A percentile compares a stretch with the other conserved stretches of the same genome.
phyloP scores from a whole-genome alignment of 2,329 filamentous ascomycete species.

The Neonectria coccinea region DNA sequence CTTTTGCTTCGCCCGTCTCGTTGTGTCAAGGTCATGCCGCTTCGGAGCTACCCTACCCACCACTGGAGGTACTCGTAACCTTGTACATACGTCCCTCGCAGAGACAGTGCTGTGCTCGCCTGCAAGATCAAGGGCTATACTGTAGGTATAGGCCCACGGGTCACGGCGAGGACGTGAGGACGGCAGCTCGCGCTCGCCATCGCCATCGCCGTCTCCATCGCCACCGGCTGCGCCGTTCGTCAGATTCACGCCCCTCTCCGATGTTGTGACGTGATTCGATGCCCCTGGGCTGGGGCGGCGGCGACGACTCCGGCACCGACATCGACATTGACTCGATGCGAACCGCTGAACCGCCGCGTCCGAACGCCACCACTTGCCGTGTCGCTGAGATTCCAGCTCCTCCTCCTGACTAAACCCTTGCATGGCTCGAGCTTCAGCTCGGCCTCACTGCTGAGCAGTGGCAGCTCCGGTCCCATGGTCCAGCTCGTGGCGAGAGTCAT shows the following conservation, averaged over 20 bases:
- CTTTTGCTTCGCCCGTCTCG: constrained; percentile 27
- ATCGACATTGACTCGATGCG: constrained; percentile 33
- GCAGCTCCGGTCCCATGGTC: constrained; percentile 40
- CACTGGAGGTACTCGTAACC: constrained; percentile 9
- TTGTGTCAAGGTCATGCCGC: constrained; percentile 22
- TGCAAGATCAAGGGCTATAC: constrained; percentile 14
- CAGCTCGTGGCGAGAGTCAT: constrained; percentile 45
- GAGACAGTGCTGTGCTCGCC: constrained; percentile 16
- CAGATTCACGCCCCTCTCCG: constrained; percentile 19
- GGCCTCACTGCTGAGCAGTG: constrained; percentile 23
- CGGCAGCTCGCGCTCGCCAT: not conserved
- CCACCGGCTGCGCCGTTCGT: constrained; percentile 21
- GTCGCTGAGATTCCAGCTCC: constrained; percentile 36
- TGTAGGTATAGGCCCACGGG: not conserved
- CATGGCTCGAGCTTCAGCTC: constrained; percentile 38
- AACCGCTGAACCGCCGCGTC: constrained; percentile 36
- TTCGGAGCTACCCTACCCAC: constrained; percentile 19
- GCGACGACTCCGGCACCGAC: constrained; percentile 34
- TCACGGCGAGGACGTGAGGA: not conserved
- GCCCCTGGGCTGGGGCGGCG: constrained; percentile 10
- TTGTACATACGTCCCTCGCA: constrained; percentile 4
- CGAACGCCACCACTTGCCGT: constrained; percentile 37
- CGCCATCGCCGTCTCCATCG: constrained; percentile 9
- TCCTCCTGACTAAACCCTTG: constrained; percentile 19
- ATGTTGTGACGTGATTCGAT: constrained; percentile 30